phyloP scores from a whole-genome alignment of 169 alveolate genomes.

The Cyclospora cayetanensis region DNA sequence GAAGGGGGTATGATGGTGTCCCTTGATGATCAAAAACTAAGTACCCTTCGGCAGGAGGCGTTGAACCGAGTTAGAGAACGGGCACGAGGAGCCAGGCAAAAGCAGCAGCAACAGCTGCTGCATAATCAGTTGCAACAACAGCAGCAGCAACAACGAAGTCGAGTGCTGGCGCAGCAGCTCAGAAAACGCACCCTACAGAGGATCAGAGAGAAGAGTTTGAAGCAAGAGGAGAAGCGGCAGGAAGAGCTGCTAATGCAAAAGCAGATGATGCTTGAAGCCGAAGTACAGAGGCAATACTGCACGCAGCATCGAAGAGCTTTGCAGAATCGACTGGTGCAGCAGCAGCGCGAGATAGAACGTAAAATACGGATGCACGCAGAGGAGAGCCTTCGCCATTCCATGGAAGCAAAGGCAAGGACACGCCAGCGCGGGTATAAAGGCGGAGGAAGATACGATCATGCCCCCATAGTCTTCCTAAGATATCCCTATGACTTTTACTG shows the following conservation, averaged over 20 bases:
- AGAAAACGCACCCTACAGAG: conserved; percentile 33
- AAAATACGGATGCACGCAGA: conserved; percentile 54
- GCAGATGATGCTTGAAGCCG: conserved; percentile 32
- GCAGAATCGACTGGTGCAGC: conserved; percentile 40
- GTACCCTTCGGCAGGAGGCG: conserved; percentile 13
- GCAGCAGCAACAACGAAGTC: conserved; percentile 54
- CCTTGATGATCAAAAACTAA: not conserved
- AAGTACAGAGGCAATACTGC: conserved; percentile 22
- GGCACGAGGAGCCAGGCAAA: conserved; percentile 50
- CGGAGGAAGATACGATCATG: no score
- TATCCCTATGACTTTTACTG: no score
- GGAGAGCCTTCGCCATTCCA: conserved; percentile 55
- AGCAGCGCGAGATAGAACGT: conserved; percentile 37
- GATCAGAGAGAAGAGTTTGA: conserved; percentile 20
- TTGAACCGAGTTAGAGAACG: conserved; percentile 34
- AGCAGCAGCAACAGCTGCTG: conserved; percentile 24
- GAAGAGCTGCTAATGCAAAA: conserved; percentile 37
- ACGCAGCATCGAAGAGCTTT: conserved; percentile 42
- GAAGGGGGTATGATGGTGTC: conserved; percentile 39
- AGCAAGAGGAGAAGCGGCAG: conserved; percentile 35
- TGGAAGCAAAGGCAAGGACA: conserved; percentile 54
- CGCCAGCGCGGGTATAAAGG: no score
- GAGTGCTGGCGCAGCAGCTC: not conserved
- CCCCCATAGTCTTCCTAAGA: no score
- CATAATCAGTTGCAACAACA: not conserved